phyloP scores from a whole-genome alignment of 805 yeast species.

The Nakazawaea pomicola region DNA sequence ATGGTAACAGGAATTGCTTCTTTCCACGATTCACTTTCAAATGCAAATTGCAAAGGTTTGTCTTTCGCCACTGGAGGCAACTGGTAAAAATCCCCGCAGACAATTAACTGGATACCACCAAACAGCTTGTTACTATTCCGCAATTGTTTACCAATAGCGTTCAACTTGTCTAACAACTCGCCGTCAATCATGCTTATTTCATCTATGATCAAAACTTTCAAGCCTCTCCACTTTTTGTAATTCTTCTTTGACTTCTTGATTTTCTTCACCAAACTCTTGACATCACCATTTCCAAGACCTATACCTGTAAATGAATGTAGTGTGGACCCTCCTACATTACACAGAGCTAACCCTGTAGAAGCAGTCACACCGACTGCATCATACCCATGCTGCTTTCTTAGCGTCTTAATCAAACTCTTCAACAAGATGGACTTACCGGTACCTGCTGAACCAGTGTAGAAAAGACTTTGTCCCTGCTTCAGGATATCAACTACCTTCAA shows the following conservation, averaged over 20 bases:
- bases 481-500: conserved; percentile 59
- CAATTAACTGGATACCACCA: conserved; percentile 75
- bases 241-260: conserved; percentile 49
- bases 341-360: conserved; percentile 81
- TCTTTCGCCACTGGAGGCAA: conserved; percentile 63
- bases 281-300: conserved; percentile 61
- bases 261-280: conserved; percentile 40
- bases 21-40: conserved; percentile 62
- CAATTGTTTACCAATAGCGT: conserved; percentile 50
- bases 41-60: conserved; percentile 44
- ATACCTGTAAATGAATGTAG: conserved; percentile 75
- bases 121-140: conserved; percentile 49
- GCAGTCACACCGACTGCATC: conserved; percentile 73
- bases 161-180: conserved; percentile 55
- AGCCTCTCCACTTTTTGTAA: conserved; percentile 46
- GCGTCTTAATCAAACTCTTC: conserved; percentile 50
- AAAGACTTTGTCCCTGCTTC: conserved; percentile 59
- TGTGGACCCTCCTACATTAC: conserved; percentile 76
- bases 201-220: conserved; percentile 64
- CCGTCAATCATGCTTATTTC: conserved; percentile 83
- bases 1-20: conserved; percentile 51
- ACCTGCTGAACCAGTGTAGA: conserved; percentile 97
- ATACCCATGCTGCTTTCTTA: conserved; percentile 38
- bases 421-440: conserved; percentile 95
- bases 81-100: conserved; percentile 81